Base-by-base conservation (phyloP, 768 basidiomycete species). In the Boletus rubescentipes region DNA sequence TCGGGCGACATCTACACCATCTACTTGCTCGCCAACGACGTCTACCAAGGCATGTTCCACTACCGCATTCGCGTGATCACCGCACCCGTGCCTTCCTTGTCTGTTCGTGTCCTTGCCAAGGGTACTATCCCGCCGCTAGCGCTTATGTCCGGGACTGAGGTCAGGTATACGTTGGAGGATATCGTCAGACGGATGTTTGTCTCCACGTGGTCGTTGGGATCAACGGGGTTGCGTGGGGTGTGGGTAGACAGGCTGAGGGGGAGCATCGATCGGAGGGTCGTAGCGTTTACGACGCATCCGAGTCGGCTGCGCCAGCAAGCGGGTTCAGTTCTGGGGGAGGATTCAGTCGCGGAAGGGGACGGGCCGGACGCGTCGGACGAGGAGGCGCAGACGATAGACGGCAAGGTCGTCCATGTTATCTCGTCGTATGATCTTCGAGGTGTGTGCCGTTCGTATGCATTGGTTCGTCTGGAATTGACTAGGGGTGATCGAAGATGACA, bases 11-110 rank as follows among this genome's bases (percentile, higher is more conserved):
- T 73, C 16, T 59, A 55, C n/a, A 57, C 57, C 10, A 36, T 81
- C 32, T 72, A 65, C n/a, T 64, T 82, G 56, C 73, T 85, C 44
- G 75, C 69, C 29, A 71, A 68, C 49, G 73, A 76, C 48, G 53
- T 72, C 43, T 60, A 72, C 23, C 77, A 76, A 62, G 83, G 84
- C 2, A 73, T 85, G 29, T 82, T 79, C 57, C 76, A 77, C 49
- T 85, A 72, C 52, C 46, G 63, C 23, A 70, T 82, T n/a, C 58
- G 64, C 9, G 46, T 79, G 12, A 52, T 48, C 3, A 54, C 72
- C 2, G 51, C 62, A 2, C 55, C 61, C 5, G 63, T 58, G 4
- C 65, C 76, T 4, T 53, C 67, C 18, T 65, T 81, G 45, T 68
- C 74, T 5, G 75, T 84, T 9, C 60, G 62, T 3, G 72, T 80